Conservation (phyloP, 495 filamentous ascomycete genomes). For the Penicillium paradoxum region DNA sequence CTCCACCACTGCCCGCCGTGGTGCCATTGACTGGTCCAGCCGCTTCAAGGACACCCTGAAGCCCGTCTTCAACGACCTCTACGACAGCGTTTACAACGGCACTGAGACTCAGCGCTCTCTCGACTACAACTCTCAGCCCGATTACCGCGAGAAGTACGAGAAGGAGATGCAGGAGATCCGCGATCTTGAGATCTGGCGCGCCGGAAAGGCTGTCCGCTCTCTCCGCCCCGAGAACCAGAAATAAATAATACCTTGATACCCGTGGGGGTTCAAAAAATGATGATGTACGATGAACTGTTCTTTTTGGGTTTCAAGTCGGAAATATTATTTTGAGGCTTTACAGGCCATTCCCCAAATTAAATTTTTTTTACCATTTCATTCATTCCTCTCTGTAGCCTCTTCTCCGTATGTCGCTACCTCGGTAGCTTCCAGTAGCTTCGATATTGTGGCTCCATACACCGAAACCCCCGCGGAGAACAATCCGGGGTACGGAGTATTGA, state of each 20-base stretch:
- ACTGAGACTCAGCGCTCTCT: slow-evolving; percentile 89
- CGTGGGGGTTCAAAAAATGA: slow-evolving; percentile 36
- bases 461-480: slow-evolving; percentile 3
- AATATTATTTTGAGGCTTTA: slow-evolving; percentile 17
- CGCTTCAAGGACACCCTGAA: slow-evolving; percentile 94
- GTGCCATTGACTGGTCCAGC: slow-evolving; percentile 97
- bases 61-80: slow-evolving; percentile 95
- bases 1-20: slow-evolving; percentile 96
- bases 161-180: slow-evolving; percentile 95
- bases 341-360: slow-evolving; percentile 8
- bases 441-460: background rate
- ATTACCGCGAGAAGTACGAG: slow-evolving; percentile 96
- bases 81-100: slow-evolving; percentile 83
- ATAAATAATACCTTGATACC: slow-evolving; percentile 48
- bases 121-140: slow-evolving; percentile 88
- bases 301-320: slow-evolving; percentile 23
- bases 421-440: background rate
- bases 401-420: no score
- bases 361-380: background rate
- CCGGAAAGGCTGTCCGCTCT: slow-evolving; percentile 89
- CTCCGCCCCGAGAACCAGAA: slow-evolving; percentile 93
- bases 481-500: slow-evolving; percentile 10
- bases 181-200: slow-evolving; percentile 95
- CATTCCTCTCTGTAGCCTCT: background rate
- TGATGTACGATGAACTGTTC: slow-evolving; percentile 41